A percentile compares a stretch with the other conserved stretches of the same genome.
These are phyloP conservation scores for Xylariales sp. DNA, from an alignment of 2,329 filamentous ascomycete genomes.

Conservation along the genomic window DNA sequence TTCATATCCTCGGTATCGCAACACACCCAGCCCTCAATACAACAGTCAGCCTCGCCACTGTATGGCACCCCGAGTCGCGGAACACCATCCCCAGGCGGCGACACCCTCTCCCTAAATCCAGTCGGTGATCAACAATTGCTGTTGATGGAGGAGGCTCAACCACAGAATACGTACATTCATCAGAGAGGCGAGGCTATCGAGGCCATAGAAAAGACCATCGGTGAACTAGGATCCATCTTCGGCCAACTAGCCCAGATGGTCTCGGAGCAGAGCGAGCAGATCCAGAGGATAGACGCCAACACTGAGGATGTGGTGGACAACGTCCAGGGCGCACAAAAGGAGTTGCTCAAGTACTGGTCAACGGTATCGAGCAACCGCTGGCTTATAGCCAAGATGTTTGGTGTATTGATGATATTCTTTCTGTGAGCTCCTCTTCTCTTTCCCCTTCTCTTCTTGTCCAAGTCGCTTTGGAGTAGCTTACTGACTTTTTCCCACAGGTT, in stretches of 20 bases:
- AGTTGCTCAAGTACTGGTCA: slow-evolving; percentile 95
- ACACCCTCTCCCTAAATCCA: slow-evolving; percentile 80
- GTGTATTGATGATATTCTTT: slow-evolving; percentile 93
- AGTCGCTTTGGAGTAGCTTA: slow-evolving; percentile 6
- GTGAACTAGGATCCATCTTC: slow-evolving; percentile 87
- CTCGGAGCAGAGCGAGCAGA: slow-evolving; percentile 90
- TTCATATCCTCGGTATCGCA: slow-evolving; percentile 89
- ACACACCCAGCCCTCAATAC: slow-evolving; percentile 63
- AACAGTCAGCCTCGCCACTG: slow-evolving; percentile 76
- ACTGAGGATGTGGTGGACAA: slow-evolving; percentile 98
- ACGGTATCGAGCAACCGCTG: slow-evolving; percentile 91
- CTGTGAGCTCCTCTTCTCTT: slow-evolving; percentile 39
- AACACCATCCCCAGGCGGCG: slow-evolving; percentile 61
- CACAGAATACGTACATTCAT: slow-evolving; percentile 83
- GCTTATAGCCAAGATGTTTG: slow-evolving; percentile 82
- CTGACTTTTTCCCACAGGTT: slow-evolving; percentile 36
- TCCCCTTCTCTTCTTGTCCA: slow-evolving; percentile 1
- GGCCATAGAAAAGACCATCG: slow-evolving; percentile 92
- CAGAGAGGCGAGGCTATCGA: slow-evolving; percentile 94
- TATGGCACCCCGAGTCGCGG: slow-evolving; percentile 74
- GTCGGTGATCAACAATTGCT: slow-evolving; percentile 82
- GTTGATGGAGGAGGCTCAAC: slow-evolving; percentile 88
- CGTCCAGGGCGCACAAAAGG: slow-evolving; percentile 91
- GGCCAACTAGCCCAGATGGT: slow-evolving; percentile 96
- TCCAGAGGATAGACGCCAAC: slow-evolving; percentile 94